phyloP scores from a whole-genome alignment of 352 stramenopile species.

The Globisporangium carolinianum region DNA sequence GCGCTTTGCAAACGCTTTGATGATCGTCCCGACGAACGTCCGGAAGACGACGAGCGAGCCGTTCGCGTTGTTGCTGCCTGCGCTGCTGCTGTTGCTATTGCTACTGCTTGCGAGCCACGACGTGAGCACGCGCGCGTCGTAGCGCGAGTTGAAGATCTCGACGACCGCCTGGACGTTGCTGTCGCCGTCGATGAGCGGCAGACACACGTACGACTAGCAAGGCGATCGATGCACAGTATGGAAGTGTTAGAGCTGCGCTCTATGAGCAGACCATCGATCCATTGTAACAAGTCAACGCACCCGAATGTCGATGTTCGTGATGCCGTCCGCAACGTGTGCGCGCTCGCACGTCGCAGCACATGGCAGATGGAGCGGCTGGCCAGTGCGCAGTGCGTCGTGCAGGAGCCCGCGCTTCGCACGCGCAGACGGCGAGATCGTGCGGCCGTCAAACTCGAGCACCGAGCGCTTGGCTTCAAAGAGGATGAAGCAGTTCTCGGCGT shows the following conservation, averaged over 20 bases:
- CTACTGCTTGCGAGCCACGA: conserved; percentile 32
- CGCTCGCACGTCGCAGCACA: conserved; percentile 14
- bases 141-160: conserved; percentile 63
- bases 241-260: too few species aligned
- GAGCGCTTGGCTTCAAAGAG: conserved; percentile 46
- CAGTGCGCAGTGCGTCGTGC: conserved; percentile 16
- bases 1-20: conserved; percentile 38
- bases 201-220: conserved; percentile 49
- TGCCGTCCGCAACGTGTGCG: conserved; percentile 16
- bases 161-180: conserved; percentile 47
- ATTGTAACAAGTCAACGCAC: conserved; percentile 10
- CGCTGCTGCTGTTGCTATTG: not conserved
- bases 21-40: conserved; percentile 47
- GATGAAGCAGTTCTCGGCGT: conserved; percentile 56
- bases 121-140: conserved; percentile 28
- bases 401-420: conserved; percentile 22
- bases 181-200: conserved; percentile 55
- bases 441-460: conserved; percentile 56
- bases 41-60: conserved; percentile 56
- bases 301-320: conserved; percentile 35
- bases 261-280: not conserved
- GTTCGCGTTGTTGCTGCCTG: not conserved
- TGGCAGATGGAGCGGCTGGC: conserved; percentile 32
- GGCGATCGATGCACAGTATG: too few species aligned
- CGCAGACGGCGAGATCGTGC: conserved; percentile 31